Percentiles rank a stretch among this genome's conserved stretches.
Evolutionary conservation across 1,284 basidiomycete genomes (phyloP).

Genomic region (Trichosporon faecale): DNA sequence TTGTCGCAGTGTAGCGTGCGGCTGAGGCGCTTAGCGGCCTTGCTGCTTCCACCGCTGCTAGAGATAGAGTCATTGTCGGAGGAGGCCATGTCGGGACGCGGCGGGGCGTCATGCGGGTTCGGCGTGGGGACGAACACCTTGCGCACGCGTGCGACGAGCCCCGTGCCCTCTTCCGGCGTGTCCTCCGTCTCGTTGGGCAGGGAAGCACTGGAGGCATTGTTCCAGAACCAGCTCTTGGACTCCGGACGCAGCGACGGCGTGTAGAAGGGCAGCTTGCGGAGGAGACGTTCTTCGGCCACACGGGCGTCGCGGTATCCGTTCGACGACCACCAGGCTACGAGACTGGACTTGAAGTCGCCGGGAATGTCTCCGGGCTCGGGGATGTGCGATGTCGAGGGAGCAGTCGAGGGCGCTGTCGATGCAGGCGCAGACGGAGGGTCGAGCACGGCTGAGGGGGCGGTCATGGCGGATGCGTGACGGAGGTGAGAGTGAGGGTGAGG

Average conservation of each 20-base stretch:
- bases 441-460: not conserved
- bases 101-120: constrained; percentile 36
- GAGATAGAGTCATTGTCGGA: not conserved
- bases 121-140: constrained; percentile 48
- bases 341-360: constrained; percentile 41
- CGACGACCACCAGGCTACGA: constrained; percentile 47
- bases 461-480: not conserved
- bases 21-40: not conserved
- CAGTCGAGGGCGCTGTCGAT: no score
- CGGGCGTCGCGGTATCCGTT: constrained; percentile 44
- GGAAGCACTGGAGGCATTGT: not conserved
- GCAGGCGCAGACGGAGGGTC: constrained; percentile 5
- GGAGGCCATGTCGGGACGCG: constrained; percentile 27
- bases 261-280: constrained; percentile 40
- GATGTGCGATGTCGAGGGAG: not conserved
- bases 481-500: not conserved
- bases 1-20: constrained; percentile 22
- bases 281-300: constrained; percentile 43
- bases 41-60: not conserved
- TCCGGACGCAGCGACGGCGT: constrained; percentile 12
- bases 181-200: not conserved
- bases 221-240: constrained; percentile 17
- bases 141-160: constrained; percentile 38
- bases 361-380: constrained; percentile 28
- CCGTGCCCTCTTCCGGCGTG: constrained; percentile 21